Evolutionary conservation across 176 grass and related monocot genomes (phyloP), one percentile per base, ranked within the genome.

Genomic region (Juncus effusus): DNA sequence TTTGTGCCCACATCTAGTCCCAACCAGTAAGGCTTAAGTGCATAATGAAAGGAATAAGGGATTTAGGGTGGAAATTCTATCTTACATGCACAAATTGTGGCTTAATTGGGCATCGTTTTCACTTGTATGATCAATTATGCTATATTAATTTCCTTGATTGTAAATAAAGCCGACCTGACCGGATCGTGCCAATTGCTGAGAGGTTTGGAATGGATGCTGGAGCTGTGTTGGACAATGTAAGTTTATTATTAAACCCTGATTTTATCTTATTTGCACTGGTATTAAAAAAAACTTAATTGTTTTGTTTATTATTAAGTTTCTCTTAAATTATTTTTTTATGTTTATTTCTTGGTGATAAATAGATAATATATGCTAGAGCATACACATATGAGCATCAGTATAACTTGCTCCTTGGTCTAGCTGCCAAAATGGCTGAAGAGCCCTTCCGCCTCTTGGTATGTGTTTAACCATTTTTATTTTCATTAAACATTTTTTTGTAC

Each of bases 341-440:
- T n/a, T n/a, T n/a, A 5, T 6, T 47, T 47, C 9, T 47, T 9
- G 19, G 19, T 28, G 13, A 66, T 42, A 62, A 56, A 39, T 56
- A 96, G 84, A 96, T 96, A 64, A 86, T 91, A 83, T 96, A 91
- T 70, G 91, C 91, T 54, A 87, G 91, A n/a, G 88, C 93, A 61
- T 96, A 91, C 70, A 91, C 93, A 3, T 96, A 96, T 59, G 85
- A 96, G 77, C 93, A 96, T 67, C 82, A 89, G 54, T 79, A 86
- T 82, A 91, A 91, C 59, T 96, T 96, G 80, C 82, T 96, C 14
- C 72, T 96, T 58, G 93, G 85, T 59, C 78, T 96, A 54, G 88
- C 85, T 83, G 91, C 91, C 58, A 96, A 96, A 72, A 96, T 96
- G 87, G 75, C 91, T 40, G 91, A 90, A 85, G 87, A 90, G 67